Evolutionary conservation across 2,329 filamentous ascomycete species (phyloP), one percentile per base, ranked within the genome.

Genomic region (Exophiala spinifera): DNA sequence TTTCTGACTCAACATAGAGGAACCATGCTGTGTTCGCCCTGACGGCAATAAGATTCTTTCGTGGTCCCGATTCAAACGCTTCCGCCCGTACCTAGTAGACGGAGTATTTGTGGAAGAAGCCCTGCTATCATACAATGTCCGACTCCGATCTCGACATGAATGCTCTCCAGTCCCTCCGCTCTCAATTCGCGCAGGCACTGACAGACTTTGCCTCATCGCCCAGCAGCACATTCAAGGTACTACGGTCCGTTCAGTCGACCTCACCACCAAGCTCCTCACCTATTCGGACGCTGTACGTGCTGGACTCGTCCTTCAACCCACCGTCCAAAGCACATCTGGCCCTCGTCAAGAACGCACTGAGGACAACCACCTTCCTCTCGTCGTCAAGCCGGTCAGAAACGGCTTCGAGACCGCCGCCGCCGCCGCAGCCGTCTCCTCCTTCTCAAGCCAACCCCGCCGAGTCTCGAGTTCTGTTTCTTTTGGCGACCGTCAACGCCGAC

Each of bases 271-370:
- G 46, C 17, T 37, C 51, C 3, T 43, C 49, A 15, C 48, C 46
- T 4, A 55, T 56, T 23, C 44, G 49, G 11, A 57, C 57, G 6
- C 76, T 86, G 49, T 83, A 83, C 68, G 81, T 86, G 51, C 74
- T 86, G 43, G 83, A 86, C 65, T 85, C 82, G 0, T 84, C 81
- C 20, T 86, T 85, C 76, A 86, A 86, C 59, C 83, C 83, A 10
- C 83, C 83, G 1, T 83, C 81, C 2, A 71, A 74, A 49, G 83
- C 83, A 8, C 83, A 86, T 64, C 70, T 79, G 15, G 71, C 72
- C 19, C 78, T 86, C 31, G 80, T 78, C 4, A 74, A 72, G 25
- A 78, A 78, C 14, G 81, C 82, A 1, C 60, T 85, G 4, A 67
- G 52, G 33, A 58, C 64, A 20, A 57, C 73, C 65, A 53, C 39